phyloP scores from a whole-genome alignment of 2,329 filamentous ascomycete species.

The Colletotrichum tabaci region DNA sequence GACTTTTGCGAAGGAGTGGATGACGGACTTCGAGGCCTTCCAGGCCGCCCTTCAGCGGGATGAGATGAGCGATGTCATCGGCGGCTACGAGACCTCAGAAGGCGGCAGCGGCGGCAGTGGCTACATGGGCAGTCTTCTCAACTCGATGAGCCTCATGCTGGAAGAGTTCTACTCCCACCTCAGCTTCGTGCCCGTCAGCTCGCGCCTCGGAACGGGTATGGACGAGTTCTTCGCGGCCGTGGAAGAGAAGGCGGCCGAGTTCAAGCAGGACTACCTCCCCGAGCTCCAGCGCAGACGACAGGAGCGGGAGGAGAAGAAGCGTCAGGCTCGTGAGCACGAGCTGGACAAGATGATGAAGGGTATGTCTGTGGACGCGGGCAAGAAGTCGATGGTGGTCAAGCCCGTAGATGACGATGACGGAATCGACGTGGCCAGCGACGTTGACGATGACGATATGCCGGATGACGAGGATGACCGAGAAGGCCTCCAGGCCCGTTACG shows the following conservation, averaged over 20 bases:
- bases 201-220: slow-evolving; percentile 91
- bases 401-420: slow-evolving; percentile 60
- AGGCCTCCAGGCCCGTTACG: slow-evolving; percentile 82
- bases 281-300: slow-evolving; percentile 86
- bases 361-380: slow-evolving; percentile 71
- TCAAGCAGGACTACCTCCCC: slow-evolving; percentile 90
- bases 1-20: slow-evolving; percentile 96
- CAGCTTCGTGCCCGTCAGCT: slow-evolving; percentile 92
- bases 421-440: slow-evolving; percentile 70
- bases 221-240: slow-evolving; percentile 96
- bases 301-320: slow-evolving; percentile 83
- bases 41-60: slow-evolving; percentile 87
- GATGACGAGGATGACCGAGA: slow-evolving; percentile 74
- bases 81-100: slow-evolving; percentile 74
- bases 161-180: slow-evolving; percentile 98
- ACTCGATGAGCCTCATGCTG: slow-evolving; percentile 97
- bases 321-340: slow-evolving; percentile 81
- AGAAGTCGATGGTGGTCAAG: slow-evolving; percentile 47
- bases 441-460: slow-evolving; percentile 71
- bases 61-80: slow-evolving; percentile 83
- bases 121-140: slow-evolving; percentile 96
- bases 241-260: slow-evolving; percentile 88
- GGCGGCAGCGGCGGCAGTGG: slow-evolving; percentile 82
- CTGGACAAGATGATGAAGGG: slow-evolving; percentile 95
- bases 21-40: slow-evolving; percentile 98